Evolutionary conservation across 2,329 filamentous ascomycete genomes (phyloP).

Genomic region (Talaromyces sp.): DNA sequence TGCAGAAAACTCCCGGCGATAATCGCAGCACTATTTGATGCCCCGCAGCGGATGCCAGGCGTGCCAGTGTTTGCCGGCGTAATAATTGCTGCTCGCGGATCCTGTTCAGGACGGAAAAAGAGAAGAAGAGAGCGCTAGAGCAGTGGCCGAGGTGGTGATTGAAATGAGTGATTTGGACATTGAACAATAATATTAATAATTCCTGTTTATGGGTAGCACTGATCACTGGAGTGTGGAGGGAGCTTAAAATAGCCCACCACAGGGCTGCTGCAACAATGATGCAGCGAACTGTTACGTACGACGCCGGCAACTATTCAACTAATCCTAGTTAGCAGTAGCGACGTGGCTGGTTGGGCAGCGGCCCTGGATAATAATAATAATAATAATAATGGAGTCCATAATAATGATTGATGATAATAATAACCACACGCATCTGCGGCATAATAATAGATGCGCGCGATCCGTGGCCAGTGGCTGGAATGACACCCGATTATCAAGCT

Average conservation of each 20-base stretch:
- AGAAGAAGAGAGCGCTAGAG: neutral
- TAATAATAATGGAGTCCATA: neutral
- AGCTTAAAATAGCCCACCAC: neutral
- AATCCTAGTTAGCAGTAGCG: neutral
- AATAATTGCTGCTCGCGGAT: neutral
- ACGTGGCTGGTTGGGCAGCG: neutral
- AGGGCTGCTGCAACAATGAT: neutral
- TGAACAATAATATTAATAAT: too few species aligned
- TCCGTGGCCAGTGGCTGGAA: neutral
- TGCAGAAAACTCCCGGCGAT: neutral
- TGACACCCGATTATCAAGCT: neutral
- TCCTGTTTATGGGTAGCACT: neutral
- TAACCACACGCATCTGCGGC: neutral
- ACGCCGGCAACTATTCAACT: neutral
- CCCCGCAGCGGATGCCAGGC: neutral
- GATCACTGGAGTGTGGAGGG: neutral
- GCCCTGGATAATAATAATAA: neutral
- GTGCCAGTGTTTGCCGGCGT: neutral
- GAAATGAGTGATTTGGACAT: neutral
- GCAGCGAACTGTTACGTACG: neutral
- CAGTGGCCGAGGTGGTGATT: neutral
- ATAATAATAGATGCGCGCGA: neutral
- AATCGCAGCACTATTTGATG: neutral
- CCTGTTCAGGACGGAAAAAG: neutral
- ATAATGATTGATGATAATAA: neutral